Base-by-base conservation (phyloP, 1,139 yeast species). In the Zygosaccharomyces sapae region DNA sequence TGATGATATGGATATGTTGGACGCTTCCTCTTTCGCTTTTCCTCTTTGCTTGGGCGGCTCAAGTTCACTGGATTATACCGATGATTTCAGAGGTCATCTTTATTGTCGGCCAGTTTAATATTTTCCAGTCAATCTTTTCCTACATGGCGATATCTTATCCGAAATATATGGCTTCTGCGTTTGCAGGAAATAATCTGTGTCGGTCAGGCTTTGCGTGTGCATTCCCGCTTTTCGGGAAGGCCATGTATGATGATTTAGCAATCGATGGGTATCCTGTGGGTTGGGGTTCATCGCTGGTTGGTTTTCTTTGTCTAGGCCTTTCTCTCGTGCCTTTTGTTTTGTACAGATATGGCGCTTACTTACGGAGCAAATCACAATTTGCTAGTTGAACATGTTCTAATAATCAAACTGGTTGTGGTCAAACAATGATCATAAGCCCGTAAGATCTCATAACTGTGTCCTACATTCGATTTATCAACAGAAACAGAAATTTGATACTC, bases 1-100 rank as follows among this genome's bases (percentile, higher is more conserved):
- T 53, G 12, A 49, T 50, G 10, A 56, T 55, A 56, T 30, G 36
- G 16, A 47, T 49, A 2, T 44, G 52, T 18, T 52, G 55, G 55
- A 37, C 38, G 20, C 37, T 54, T 20, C 60, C 59, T 16, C 34
- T 51, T 7, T 22, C 59, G 2, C 34, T 54, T 33, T 55, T 56
- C 41, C 38, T 56, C 10, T 56, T 56, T 35, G 59, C 75, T 2
- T 78, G 82, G 82, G 67, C 80, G 3, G 68, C 76, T 1, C 59
- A 63, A 16, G 58, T 68, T 9, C 76, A 73, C 53, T 74, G 79
- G 78, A 66, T 74, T 29, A 72, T 63, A 2, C 72, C 76, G 5
- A 49, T 75, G 43, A 60, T 75, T 47, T 76, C 80, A 2, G 70
- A 72, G 6, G 65, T 66, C 1, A 46, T 73, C 3, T 73, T 69